These are phyloP conservation scores for Xylaria acuta DNA, from an alignment of 495 filamentous ascomycete genomes.

Conservation along the genomic window DNA sequence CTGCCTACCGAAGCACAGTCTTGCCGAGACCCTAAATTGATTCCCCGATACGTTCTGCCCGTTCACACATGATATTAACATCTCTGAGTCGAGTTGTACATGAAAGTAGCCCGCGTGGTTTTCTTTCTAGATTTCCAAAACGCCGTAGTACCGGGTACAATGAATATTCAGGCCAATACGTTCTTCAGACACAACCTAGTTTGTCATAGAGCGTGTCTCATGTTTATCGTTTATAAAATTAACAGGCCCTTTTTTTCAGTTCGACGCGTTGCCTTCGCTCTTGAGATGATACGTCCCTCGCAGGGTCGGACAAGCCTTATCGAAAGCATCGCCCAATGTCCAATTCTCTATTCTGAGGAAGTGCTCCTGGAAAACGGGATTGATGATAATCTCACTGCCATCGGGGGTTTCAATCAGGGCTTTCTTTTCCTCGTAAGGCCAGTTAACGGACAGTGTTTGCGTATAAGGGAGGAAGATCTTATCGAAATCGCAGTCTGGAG, in stretches of 20 bases:
- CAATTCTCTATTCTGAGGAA: slow-evolving; percentile 72
- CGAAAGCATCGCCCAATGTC: slow-evolving; percentile 75
- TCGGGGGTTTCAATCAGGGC: slow-evolving; percentile 62
- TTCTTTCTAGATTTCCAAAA: slow-evolving; percentile 1
- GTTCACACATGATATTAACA: not conserved
- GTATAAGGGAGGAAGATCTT: slow-evolving; percentile 83
- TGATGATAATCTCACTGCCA: slow-evolving; percentile 69
- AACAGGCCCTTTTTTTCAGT: not conserved
- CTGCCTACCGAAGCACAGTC: not conserved
- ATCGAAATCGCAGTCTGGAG: slow-evolving; percentile 63
- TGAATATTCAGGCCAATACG: not conserved
- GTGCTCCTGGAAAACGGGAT: slow-evolving; percentile 81
- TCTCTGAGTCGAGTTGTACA: not conserved
- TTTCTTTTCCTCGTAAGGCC: slow-evolving; percentile 75
- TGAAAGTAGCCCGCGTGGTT: not conserved
- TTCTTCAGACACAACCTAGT: not conserved
- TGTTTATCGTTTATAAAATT: not conserved
- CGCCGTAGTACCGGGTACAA: not conserved
- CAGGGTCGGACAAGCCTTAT: slow-evolving; percentile 65
- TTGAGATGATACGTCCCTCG: slow-evolving; percentile 58
- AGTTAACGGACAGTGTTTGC: slow-evolving; percentile 72
- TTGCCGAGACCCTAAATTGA: not conserved
- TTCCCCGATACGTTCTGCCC: not conserved
- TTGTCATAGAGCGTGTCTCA: not conserved
- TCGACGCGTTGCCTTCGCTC: not conserved